Base-by-base conservation (phyloP, 305 asterid genomes). In the Ilex paraguariensis region DNA sequence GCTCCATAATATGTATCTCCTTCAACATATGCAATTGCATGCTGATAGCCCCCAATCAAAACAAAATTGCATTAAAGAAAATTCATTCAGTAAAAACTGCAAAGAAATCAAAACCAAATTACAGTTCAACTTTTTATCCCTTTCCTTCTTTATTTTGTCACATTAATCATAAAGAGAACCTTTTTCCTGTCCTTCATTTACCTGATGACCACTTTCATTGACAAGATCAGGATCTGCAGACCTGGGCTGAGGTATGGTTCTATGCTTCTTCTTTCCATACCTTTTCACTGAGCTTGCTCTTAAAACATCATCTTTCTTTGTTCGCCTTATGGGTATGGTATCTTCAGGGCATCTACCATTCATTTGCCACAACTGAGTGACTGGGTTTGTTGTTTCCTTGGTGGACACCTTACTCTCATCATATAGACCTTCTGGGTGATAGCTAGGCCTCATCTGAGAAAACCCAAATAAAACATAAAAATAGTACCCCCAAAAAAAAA, bases 1-100 rank as follows among this genome's bases (percentile, higher is more conserved):
- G 98, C 95, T 64, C 98, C 98, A 54, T 80, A 91, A 71, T 86
- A 91, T 71, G 66, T 86, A 50, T 81, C 95, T 58, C 98, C 98
- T 77, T 88, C 91, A n/a, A 88, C 98, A 72, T 86, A 91, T 7
- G 95, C 96, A 72, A 91, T 91, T 7, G 95, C 98, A 53, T 80
- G 85, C 85, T 80, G 81, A 14, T 52, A 52, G 13, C 8, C 17
- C 8, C 8, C 56, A 13, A 14, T 9, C 8, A 5, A 52, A 16
- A 13, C 7, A 2, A 6, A 9, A 13, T 6, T 52, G 6, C 7
- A 13, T 16, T 52, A 54, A 17, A 28, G 13, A 17, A 54, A 28
- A 14, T 6, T 6, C 14, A 2, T 54, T 15, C 32, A 14, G 57
- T 13, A 7, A 8, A 46, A 46, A 46, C 4, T 3, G 5, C 11